Evolutionary conservation across 768 basidiomycete species (phyloP).

Genomic region (Sarcodon sp.): DNA sequence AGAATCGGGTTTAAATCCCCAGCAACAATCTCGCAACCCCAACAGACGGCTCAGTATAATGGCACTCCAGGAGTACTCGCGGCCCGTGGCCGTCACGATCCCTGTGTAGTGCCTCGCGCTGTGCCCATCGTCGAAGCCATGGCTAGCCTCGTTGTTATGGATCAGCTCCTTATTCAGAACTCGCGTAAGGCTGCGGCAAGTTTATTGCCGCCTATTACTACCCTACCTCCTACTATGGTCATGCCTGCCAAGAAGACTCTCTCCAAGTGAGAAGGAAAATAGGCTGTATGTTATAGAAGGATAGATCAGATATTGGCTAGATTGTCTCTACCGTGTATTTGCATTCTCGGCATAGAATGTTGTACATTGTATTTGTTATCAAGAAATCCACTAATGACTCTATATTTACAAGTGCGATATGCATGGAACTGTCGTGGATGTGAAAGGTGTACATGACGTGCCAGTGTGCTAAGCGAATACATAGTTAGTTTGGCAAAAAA

Average conservation of each 20-base stretch:
- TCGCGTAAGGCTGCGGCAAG: slow-evolving; percentile 62
- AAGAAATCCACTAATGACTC: no score
- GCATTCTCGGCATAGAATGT: no score
- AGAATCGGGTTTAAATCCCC: slow-evolving; percentile 98
- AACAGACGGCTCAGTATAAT: slow-evolving; percentile 86
- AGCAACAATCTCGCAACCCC: slow-evolving; percentile 90
- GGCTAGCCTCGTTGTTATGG: slow-evolving; percentile 94
- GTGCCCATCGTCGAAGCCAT: slow-evolving; percentile 98
- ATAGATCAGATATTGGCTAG: no score
- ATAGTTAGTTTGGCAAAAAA: no score
- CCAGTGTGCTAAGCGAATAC: no score
- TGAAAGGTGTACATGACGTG: no score
- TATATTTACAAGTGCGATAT: no score
- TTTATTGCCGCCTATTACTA: slow-evolving; percentile 73
- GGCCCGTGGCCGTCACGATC: slow-evolving; percentile 90
- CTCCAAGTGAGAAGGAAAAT: no score
- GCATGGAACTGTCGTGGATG: no score
- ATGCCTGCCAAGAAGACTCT: slow-evolving; percentile 26
- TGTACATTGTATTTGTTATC: no score
- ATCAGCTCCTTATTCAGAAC: slow-evolving; percentile 83
- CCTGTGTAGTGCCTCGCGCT: slow-evolving; percentile 93
- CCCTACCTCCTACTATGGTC: slow-evolving; percentile 90
- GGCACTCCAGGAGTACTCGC: slow-evolving; percentile 82
- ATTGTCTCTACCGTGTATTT: no score
- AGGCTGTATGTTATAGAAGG: no score